Percentiles rank a stretch among this genome's conserved stretches.
Conservation (phyloP, 2,329 filamentous ascomycete genomes). For the Bipolaris oryzae region DNA sequence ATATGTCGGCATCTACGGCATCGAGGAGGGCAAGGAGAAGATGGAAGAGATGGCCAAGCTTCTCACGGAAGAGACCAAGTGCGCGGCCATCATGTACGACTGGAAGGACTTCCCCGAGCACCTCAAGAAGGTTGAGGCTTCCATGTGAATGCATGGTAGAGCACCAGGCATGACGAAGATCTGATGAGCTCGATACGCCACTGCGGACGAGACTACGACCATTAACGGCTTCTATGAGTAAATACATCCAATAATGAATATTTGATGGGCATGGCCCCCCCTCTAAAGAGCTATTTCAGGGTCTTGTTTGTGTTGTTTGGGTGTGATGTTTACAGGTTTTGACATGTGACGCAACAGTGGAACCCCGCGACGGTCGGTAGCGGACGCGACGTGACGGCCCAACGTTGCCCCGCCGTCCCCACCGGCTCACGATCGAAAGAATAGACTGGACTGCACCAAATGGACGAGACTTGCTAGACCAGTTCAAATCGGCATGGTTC, state of each 20-base stretch:
- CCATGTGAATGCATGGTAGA: constrained; percentile 33
- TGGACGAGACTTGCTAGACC: neutral
- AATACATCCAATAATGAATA: constrained; percentile 15
- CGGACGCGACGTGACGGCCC: constrained; percentile 9
- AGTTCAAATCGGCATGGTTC: neutral
- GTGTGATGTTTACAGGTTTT: constrained; percentile 9
- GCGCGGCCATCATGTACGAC: constrained; percentile 57
- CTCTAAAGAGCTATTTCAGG: neutral
- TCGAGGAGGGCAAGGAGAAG: constrained; percentile 52
- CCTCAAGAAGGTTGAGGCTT: constrained; percentile 56
- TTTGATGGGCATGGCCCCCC: constrained; percentile 5
- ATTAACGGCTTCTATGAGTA: constrained; percentile 24
- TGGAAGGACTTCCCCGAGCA: constrained; percentile 59
- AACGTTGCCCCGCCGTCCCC: constrained; percentile 13
- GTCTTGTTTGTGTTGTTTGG: neutral
- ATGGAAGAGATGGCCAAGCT: constrained; percentile 57
- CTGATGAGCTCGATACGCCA: constrained; percentile 19
- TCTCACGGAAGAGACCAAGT: constrained; percentile 56
- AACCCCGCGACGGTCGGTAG: constrained; percentile 2
- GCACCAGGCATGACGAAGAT: constrained; percentile 12
- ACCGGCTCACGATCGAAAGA: constrained; percentile 5
- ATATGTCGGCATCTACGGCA: constrained; percentile 72
- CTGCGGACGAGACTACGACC: constrained; percentile 25
- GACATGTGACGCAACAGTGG: constrained; percentile 13
- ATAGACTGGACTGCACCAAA: constrained; percentile 3